Conservation (phyloP, 1,284 basidiomycete species). For the Trametes pubescens region DNA sequence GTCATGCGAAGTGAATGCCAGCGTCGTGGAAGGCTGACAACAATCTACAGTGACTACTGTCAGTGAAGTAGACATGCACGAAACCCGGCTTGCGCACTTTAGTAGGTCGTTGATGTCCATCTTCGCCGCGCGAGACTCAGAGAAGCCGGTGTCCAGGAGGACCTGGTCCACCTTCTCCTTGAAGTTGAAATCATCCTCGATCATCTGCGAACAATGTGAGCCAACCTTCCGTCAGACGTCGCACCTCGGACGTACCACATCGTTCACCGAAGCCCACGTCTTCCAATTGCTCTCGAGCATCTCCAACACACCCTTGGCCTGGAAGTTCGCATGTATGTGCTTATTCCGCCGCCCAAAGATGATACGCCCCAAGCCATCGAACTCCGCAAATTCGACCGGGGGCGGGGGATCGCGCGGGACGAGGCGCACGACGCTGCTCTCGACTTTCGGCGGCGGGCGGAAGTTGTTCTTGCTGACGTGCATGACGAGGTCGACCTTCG, state of each 20-base stretch:
- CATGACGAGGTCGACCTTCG: conserved; percentile 96
- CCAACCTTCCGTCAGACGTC: background rate
- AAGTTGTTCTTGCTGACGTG: conserved; percentile 98
- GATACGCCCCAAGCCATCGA: conserved; percentile 94
- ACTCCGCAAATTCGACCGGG: conserved; percentile 95
- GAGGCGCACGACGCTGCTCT: conserved; percentile 91
- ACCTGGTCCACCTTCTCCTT: conserved; percentile 81
- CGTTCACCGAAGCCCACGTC: conserved; percentile 91
- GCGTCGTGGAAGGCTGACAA: conserved; percentile 84
- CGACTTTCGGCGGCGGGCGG: conserved; percentile 95
- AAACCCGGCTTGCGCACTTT: conserved; percentile 53
- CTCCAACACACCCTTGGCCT: conserved; percentile 93
- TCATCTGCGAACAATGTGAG: conserved; percentile 55
- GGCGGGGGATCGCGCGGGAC: conserved; percentile 96
- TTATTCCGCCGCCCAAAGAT: conserved; percentile 94
- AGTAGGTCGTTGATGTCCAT: conserved; percentile 85
- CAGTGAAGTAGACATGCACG: background rate
- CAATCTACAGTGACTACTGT: conserved; percentile 51
- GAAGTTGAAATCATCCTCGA: conserved; percentile 78
- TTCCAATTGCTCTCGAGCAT: conserved; percentile 95
- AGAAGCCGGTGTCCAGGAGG: conserved; percentile 69
- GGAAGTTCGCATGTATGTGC: conserved; percentile 87
- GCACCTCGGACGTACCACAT: conserved; percentile 59
- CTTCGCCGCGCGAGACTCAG: conserved; percentile 78
- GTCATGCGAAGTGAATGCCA: conserved; percentile 82